Evolutionary conservation across 2,329 filamentous ascomycete species (phyloP), one percentile per base, ranked within the genome.

Genomic region (Nigrograna mackinnonii): DNA sequence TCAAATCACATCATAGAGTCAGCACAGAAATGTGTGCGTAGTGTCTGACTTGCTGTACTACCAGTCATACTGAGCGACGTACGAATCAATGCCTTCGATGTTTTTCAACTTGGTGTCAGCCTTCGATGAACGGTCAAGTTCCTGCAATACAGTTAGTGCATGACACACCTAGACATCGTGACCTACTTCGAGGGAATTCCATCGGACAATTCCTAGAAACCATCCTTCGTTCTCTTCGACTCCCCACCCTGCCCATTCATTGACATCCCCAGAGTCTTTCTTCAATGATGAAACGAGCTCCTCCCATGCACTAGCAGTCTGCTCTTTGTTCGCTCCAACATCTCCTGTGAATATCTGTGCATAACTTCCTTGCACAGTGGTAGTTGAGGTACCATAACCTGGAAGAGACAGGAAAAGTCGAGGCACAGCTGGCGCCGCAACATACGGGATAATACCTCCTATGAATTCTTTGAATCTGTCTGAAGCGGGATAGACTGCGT

Each of bases 181-280:
- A n/a, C n/a, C n/a, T 38, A 38, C 37, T 20, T 31, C 37, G 12
- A 40, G 11, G 18, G 19, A 18, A 6, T 40, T 20, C 13, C 19
- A 22, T 6, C 37, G 28, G 6, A 40, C 11, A 22, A 40, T 24
- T 6, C 37, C 37, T 16, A 34, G 5, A 18, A 18, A 40, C 3
- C 19, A 9, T 12, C 37, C 37, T 16, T 40, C 37, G 4, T 18
- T 30, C 5, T 26, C 37, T 18, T 40, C 37, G 14, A 40, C 24
- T 9, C 37, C 37, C 37, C 37, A 40, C 5, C 37, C 37, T 13
- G 28, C 34, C 37, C 37, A 41, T 20, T 21, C 39, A 11, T 36
- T 36, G 17, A 36, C n/a, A 13, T 21, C 33, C 14, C 6, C 4
- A 4, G 14, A 17, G 22, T 35, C 39, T 9, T 36, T 30, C 21